A percentile compares a stretch with the other conserved stretches of the same genome.
These are phyloP conservation scores for Hypoxylon sp. DNA, from an alignment of 2,329 filamentous ascomycete genomes.

Conservation along the genomic window DNA sequence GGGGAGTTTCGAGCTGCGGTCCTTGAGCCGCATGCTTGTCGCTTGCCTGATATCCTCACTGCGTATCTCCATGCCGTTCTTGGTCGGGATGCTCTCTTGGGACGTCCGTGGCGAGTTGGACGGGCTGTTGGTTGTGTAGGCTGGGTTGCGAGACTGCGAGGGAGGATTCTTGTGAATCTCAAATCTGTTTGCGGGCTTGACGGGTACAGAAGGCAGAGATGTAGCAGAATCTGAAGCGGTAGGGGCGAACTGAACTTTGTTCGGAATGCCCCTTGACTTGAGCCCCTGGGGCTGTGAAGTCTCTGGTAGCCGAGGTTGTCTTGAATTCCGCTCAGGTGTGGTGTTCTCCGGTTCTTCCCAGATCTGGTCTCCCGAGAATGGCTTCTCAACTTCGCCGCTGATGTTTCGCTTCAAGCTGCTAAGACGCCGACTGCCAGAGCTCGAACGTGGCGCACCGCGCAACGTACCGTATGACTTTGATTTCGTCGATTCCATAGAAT, in stretches of 20 bases:
- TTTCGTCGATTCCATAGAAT: slow-evolving; percentile 55
- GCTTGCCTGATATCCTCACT: slow-evolving; percentile 90
- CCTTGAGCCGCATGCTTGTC: slow-evolving; percentile 89
- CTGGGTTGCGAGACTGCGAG: slow-evolving; percentile 84
- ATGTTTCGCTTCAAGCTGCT: slow-evolving; percentile 78
- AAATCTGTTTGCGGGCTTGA: slow-evolving; percentile 65
- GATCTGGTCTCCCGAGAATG: slow-evolving; percentile 84
- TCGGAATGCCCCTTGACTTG: slow-evolving; percentile 76
- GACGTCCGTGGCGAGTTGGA: slow-evolving; percentile 54
- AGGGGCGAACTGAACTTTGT: slow-evolving; percentile 70
- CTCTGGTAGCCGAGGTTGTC: slow-evolving; percentile 41
- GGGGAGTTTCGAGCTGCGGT: slow-evolving; percentile 88
- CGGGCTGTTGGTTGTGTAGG: slow-evolving; percentile 79
- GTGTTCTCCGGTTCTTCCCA: slow-evolving; percentile 86
- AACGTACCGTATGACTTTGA: slow-evolving; percentile 59
- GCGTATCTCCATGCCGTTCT: slow-evolving; percentile 86
- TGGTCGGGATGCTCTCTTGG: slow-evolving; percentile 68
- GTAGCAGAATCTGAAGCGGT: slow-evolving; percentile 59
- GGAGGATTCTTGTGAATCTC: slow-evolving; percentile 91
- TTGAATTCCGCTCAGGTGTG: slow-evolving; percentile 51
- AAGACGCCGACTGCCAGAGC: slow-evolving; percentile 66
- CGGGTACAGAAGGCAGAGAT: slow-evolving; percentile 56
- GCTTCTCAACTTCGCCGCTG: slow-evolving; percentile 76
- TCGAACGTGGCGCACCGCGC: slow-evolving; percentile 56
- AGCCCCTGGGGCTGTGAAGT: slow-evolving; percentile 66